Conservation (phyloP, 768 basidiomycete genomes). For the Boletellus sp. region DNA sequence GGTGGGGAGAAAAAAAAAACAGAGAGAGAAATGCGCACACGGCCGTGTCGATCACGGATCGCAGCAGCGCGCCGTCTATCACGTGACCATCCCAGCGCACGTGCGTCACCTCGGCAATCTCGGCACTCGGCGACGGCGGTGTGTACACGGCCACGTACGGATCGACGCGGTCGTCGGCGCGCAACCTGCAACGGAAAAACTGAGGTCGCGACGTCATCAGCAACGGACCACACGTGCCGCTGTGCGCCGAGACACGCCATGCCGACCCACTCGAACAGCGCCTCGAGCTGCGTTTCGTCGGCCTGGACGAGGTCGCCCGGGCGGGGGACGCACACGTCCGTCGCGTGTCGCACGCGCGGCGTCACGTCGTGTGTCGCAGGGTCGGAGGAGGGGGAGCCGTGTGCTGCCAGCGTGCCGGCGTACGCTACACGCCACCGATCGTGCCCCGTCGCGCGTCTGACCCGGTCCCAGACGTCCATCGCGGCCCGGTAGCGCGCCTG, state of each 20-base stretch:
- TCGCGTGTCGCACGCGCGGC: conserved; percentile 21
- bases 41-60: conserved; percentile 44
- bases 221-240: conserved; percentile 38
- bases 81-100: conserved; percentile 58
- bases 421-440: conserved; percentile 46
- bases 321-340: conserved; percentile 42
- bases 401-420: conserved; percentile 22
- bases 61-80: conserved; percentile 49
- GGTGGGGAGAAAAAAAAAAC: too few relatives aligned
- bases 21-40: too few relatives aligned
- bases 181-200: too few relatives aligned
- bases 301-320: conserved; percentile 26
- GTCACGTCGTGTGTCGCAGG: conserved; percentile 13
- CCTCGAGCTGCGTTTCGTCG: conserved; percentile 37
- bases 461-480: conserved; percentile 48
- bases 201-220: background rate
- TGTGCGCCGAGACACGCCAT: conserved; percentile 65
- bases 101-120: conserved; percentile 46
- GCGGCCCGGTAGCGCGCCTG: conserved; percentile 39
- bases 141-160: conserved; percentile 69
- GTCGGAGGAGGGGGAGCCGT: conserved; percentile 11
- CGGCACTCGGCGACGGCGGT: conserved; percentile 43
- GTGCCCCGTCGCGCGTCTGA: conserved; percentile 32
- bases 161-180: conserved; percentile 60
- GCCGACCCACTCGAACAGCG: conserved; percentile 71